Evolutionary conservation across 2,329 filamentous ascomycete genomes (phyloP), one percentile per base, ranked within the genome.

Genomic region (Phialophora chinensis): DNA sequence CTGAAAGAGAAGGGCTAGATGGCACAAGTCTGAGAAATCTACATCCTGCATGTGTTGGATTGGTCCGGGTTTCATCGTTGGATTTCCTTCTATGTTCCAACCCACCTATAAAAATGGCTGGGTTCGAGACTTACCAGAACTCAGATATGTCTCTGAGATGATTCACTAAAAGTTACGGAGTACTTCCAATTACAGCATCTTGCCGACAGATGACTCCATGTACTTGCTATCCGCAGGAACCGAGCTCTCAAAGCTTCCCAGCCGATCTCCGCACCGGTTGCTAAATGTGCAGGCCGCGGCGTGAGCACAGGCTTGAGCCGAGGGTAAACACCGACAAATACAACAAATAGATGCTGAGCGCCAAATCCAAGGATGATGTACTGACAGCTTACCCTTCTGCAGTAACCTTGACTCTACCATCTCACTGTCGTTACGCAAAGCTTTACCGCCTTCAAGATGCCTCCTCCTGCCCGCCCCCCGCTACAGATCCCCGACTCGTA

Each of bases 401-500:
- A 17, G 31, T n/a, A 17, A n/a, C 38, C 17, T 44, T 8, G 14
- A 20, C 14, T 44, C 14, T 44, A n/a, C 38, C 14, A n/a, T 17
- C 38, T 44, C 17, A 42, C 14, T 42, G 14, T 44, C 38, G 5
- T 8, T n/a, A n/a, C n/a, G 38, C 38, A 44, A 44, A n/a, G 17
- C n/a, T 31, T 52, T 27, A 33, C 38, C 35, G 7, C 20, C 53
- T 10, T 49, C 67, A 65, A 47, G n/a, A 69, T 69, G 67, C 67
- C 68, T 68, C 66, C 47, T 55, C 57, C 50, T 63, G 17, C 66
- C 31, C 63, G 44, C 23, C 63, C 63, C 17, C 66, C 69, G 11
- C 50, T 71, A 33, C 62, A 67, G 49, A 71, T 76, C n/a, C 77
- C 77, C 14, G 60, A 69, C 1, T 79, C 78, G 23, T 80, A 80